Base-by-base conservation (phyloP, 2,329 filamentous ascomycete genomes). In the Trichoderma oligosporum region DNA sequence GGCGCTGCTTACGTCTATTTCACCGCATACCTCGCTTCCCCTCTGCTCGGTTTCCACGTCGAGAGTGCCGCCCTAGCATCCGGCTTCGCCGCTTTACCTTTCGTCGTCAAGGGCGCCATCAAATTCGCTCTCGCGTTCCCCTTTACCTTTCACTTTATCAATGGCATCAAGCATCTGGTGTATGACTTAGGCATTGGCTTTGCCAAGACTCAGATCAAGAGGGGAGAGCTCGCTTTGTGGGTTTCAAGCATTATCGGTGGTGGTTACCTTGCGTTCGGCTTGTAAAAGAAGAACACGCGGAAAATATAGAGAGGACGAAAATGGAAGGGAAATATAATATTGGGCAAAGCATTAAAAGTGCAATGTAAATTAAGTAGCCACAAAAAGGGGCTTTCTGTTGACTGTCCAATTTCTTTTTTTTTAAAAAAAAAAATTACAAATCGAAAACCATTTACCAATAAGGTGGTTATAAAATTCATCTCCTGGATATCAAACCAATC, bases 1-100 rank as follows among this genome's bases (percentile, higher is more conserved):
- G 89, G 87, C 62, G 75, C 78, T 48, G 80, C 96, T 62, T 97
- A 97, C 81, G 73, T 84, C 71, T 96, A 90, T 78, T 85, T 88
- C 62, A 74, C 85, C 63, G 83, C 87, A 55, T 97, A 97, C 80
- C 86, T 96, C 61, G 82, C 82, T 63, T 86, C 91, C 0, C 92
- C 92, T 4, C 74, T 88, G 41, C 73, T 90, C 55, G 92, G 82
- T 64, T 79, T 78, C 74, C 82, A 85, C 74, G 69, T 84, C 59
- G 82, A 84, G 78, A 79, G 75, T 58, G 76, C 78, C 51, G 78
- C 83, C 45, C 68, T 89, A 7, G 85, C 83, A 25, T 81, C 83
- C 24, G 75, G 84, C 46, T 82, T 84, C 33, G 83, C 80, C 22
- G 75, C 76, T 4, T 71, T 88, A 24, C 82, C 87, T 18, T 72